Evolutionary conservation across 2,329 filamentous ascomycete species (phyloP), one percentile per base, ranked within the genome.

Genomic region (Penicillium psychrosexuale): DNA sequence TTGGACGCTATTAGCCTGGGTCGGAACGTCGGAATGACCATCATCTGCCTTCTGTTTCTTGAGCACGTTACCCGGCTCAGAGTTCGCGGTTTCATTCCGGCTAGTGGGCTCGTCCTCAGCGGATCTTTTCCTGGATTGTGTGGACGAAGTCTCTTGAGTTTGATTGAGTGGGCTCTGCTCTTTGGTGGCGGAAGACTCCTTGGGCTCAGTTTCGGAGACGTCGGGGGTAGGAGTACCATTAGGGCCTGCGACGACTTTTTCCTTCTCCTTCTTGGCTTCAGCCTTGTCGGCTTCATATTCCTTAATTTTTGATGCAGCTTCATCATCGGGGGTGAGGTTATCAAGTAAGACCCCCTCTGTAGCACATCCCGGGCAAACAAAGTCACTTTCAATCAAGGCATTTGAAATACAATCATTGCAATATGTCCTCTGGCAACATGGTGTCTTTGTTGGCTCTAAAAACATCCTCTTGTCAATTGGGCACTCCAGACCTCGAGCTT

Each of bases 341-440:
- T 97, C 93, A 77, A 97, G 89, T 68, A 97, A 81, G 62, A 97
- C 90, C 69, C 90, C 90, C 72, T 96, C 91, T 60, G 88, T 89
- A 76, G 90, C 85, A 80, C 94, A 99, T 65, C 87, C 87, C 61
- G 94, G 94, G 76, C 94, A 99, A 75, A 92, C 82, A 77, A 99
- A 91, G 82, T 99, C 94, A 84, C 89, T 94, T 81, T 97, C 92
- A 78, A 97, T 93, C 77, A 99, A 87, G 77, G 92, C 90, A 84
- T 96, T 96, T 74, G 94, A 95, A 78, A 99, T 97, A 88, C 94
- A 99, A 75, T 97, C 91, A 84, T 94, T 94, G 83, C 94, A 99
- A 82, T 96, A 99, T 72, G 92, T 97, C 84, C 89, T 95, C 79
- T 89, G 85, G 82, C 94, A 99, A 84, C 94, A 99, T 64, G 94